Base-by-base conservation (phyloP, 495 filamentous ascomycete genomes). In the Aspergillus leporis region DNA sequence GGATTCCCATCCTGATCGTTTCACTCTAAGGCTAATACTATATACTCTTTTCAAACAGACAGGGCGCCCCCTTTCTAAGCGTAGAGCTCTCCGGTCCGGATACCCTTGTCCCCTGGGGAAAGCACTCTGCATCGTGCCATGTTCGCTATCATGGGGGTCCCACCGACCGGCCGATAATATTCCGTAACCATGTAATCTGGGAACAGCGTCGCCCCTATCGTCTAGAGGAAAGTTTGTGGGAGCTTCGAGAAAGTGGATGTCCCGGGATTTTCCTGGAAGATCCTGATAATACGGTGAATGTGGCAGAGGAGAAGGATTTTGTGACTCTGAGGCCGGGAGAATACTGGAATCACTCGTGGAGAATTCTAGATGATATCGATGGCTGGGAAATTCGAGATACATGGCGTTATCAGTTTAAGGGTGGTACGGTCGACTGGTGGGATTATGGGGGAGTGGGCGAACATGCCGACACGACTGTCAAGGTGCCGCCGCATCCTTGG, bases 381-480 rank as follows among this genome's bases (percentile, higher is more conserved):
- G 16, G 14, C 16, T 41, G 14, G 38, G 38, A 41, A 41, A 18
- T 41, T n/a, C 9, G 38, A 16, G 38, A 41, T 41, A 41, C 38
- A 41, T 41, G 38, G 38, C 38, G 38, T 41, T 41, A 41, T 41
- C 38, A 5, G 3, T 41, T n/a, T 18, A 41, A 41, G 38, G 38
- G 38, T 16, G 38, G 38, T 41, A 40, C 51, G 8, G 16, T 53
- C n/a, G 28, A 53, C 32, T 53, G 51, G 51, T 53, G 51, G 51
- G 31, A 53, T 31, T 53, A 38, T 19, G 51, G 51, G 4, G 31
- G 28, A 30, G 4, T 38, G 32, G 51, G 40, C n/a, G 28, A 53
- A 21, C 51, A 53, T 23, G 18, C 31, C 5, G 51, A 53, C 38
- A 53, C 51, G 32, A 31, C 38, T 5, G 51, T 53, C 22, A 21